Conservation (phyloP, 2,329 filamentous ascomycete genomes). For the Daldinia eschscholtzii region DNA sequence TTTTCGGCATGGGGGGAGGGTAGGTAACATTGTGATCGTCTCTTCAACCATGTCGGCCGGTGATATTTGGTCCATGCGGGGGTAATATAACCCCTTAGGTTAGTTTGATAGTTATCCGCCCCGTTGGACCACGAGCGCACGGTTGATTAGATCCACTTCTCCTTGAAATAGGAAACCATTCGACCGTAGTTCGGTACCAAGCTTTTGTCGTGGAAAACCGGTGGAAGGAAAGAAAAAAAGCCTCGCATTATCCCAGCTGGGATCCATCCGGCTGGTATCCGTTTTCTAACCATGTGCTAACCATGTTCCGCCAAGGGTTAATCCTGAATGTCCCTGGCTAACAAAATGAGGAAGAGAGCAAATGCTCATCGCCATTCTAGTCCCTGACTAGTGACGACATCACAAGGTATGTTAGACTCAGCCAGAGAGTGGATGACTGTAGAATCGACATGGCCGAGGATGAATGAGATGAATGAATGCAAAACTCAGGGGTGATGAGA, state of each 20-base stretch:
- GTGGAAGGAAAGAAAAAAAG: constrained; percentile 4
- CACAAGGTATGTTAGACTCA: constrained; percentile 25
- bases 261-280: constrained; percentile 34
- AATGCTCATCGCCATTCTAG: constrained; percentile 41
- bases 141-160: constrained; percentile 32
- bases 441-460: constrained; percentile 27
- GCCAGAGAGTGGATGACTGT: constrained; percentile 25
- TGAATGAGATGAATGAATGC: constrained; percentile 28
- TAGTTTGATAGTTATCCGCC: constrained; percentile 15
- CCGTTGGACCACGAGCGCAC: constrained; percentile 32
- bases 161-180: constrained; percentile 20
- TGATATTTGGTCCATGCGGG: constrained; percentile 20
- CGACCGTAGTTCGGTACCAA: constrained; percentile 20
- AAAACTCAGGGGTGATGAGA: constrained; percentile 30
- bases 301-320: constrained; percentile 34
- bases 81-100: constrained; percentile 26
- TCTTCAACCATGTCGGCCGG: constrained; percentile 17
- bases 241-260: constrained; percentile 20
- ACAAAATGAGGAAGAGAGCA: constrained; percentile 27
- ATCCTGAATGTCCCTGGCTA: constrained; percentile 24
- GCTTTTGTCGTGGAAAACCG: constrained; percentile 6
- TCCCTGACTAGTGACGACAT: constrained; percentile 43
- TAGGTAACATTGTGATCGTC: constrained; percentile 42
- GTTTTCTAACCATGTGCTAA: constrained; percentile 26
- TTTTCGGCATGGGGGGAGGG: constrained; percentile 16